A percentile compares a stretch with the other conserved stretches of the same genome.
These are phyloP conservation scores for Dactylellina haptotyla DNA, from an alignment of 2,329 filamentous ascomycete species.

Conservation along the genomic window DNA sequence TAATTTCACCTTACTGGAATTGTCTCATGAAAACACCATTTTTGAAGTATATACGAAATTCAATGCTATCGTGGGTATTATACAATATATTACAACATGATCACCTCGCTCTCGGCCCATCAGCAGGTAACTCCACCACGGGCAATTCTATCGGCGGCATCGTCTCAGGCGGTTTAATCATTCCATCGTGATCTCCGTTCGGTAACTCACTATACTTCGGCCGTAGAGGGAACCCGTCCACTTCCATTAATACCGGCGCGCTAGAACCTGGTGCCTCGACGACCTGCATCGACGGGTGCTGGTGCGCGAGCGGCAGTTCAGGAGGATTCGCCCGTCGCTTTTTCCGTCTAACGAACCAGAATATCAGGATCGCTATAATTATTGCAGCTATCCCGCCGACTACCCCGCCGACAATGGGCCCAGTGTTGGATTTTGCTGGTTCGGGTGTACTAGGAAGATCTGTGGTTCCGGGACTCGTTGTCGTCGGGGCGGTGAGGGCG, in stretches of 20 bases:
- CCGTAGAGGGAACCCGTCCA: conserved; percentile 18
- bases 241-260: neutral
- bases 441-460: neutral
- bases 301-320: neutral
- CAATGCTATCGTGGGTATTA: too few species aligned
- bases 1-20: too few species aligned
- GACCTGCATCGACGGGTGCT: neutral
- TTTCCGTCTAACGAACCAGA: conserved; percentile 8
- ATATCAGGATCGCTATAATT: neutral
- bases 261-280: conserved; percentile 2
- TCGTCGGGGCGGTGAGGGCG: conserved; percentile 22
- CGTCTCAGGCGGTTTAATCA: conserved; percentile 1
- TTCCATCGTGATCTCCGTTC: conserved; percentile 4
- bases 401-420: conserved; percentile 20
- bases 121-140: conserved; percentile 8
- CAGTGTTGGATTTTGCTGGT: conserved; percentile 1
- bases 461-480: neutral
- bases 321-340: neutral
- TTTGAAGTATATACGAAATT: too few species aligned
- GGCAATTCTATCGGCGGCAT: neutral
- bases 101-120: neutral
- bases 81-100: neutral
- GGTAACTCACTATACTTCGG: conserved; percentile 12
- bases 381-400: neutral
- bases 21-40: too few species aligned